Conservation (phyloP, 2,329 filamentous ascomycete genomes). For the Neofusicoccum ribis region DNA sequence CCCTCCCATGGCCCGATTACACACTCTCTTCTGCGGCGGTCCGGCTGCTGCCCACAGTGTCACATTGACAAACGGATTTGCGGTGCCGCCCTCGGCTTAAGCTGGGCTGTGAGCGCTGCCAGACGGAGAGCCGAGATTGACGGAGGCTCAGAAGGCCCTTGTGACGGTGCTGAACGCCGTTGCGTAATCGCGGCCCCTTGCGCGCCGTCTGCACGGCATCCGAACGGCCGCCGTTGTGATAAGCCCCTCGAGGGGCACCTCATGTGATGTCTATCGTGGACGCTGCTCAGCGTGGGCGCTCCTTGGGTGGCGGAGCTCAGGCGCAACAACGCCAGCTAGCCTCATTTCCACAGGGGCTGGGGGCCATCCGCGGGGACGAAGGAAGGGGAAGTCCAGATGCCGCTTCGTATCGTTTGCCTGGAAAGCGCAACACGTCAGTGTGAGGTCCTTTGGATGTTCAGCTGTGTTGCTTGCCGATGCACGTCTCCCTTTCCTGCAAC, state of each 20-base stretch:
- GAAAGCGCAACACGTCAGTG: background rate
- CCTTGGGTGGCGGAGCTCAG: background rate
- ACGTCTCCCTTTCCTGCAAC: background rate
- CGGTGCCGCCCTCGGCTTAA: conserved; percentile 2
- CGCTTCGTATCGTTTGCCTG: background rate
- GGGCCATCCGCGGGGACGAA: background rate
- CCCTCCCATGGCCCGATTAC: background rate
- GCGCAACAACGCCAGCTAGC: background rate
- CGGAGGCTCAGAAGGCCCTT: background rate
- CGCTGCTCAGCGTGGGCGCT: background rate
- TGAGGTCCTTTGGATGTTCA: background rate
- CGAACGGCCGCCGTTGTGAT: background rate
- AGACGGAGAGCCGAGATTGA: background rate
- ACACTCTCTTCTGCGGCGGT: background rate
- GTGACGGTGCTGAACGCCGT: background rate
- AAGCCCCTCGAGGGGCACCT: background rate
- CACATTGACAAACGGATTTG: background rate
- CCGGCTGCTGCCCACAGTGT: background rate
- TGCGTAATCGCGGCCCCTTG: background rate
- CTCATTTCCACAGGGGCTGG: background rate
- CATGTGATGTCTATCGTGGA: background rate
- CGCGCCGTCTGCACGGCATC: background rate
- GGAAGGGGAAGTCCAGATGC: background rate
- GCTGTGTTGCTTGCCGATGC: conserved; percentile 1
- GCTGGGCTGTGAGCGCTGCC: background rate